Evolutionary conservation across 352 stramenopile genomes (phyloP).

Genomic region (Pythium inflatum): DNA sequence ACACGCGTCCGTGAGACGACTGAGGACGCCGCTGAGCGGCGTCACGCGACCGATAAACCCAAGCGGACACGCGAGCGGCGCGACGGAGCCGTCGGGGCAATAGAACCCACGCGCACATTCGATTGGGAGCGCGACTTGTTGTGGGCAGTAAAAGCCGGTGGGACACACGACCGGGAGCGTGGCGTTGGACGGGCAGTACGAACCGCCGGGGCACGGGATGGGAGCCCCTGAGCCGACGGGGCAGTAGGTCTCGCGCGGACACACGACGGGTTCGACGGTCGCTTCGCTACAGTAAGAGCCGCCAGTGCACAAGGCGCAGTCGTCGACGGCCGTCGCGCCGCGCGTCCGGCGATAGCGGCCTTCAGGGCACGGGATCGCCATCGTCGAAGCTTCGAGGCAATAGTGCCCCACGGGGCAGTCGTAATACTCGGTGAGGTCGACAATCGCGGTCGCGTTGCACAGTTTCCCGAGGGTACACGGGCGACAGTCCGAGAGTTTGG

Average conservation of each 20-base stretch:
- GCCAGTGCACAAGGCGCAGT: conserved; percentile 55
- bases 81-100: conserved; percentile 58
- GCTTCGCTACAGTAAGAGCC: conserved; percentile 68
- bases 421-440: conserved; percentile 51
- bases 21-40: conserved; percentile 54
- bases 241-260: conserved; percentile 64
- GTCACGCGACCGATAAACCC: conserved; percentile 70
- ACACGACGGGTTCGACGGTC: conserved; percentile 52
- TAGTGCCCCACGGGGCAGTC: conserved; percentile 78
- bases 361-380: conserved; percentile 45
- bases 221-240: conserved; percentile 51
- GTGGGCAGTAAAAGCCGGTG: conserved; percentile 77
- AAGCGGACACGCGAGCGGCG: conserved; percentile 73
- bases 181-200: conserved; percentile 82
- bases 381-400: conserved; percentile 52
- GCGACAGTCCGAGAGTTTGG: conserved; percentile 54
- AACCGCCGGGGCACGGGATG: conserved; percentile 59
- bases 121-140: conserved; percentile 35
- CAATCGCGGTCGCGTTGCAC: conserved; percentile 72
- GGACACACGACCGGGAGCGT: conserved; percentile 57
- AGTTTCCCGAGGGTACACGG: conserved; percentile 68
- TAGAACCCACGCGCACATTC: conserved; percentile 69
- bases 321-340: conserved; percentile 42
- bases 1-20: conserved; percentile 58
- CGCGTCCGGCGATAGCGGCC: conserved; percentile 45